A percentile compares a stretch with the other conserved stretches of the same genome.
Conservation (phyloP, 2,329 filamentous ascomycete species). For the Cercospora zeina region DNA sequence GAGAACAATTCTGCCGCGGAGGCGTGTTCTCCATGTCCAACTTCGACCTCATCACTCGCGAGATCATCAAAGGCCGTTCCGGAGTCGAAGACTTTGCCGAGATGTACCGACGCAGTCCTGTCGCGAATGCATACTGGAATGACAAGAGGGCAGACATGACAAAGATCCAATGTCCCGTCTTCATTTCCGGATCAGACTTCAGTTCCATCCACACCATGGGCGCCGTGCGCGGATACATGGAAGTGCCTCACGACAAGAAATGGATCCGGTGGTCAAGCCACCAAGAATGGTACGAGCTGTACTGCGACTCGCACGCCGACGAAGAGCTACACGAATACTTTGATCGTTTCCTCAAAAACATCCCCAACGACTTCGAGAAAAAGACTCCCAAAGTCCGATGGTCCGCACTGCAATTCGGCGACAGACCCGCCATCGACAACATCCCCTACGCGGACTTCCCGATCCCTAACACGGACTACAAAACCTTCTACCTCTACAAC, state of each 20-base stretch:
- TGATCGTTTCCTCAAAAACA: slow-evolving; percentile 49
- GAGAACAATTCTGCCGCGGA: slow-evolving; percentile 50
- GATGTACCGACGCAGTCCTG: slow-evolving; percentile 27
- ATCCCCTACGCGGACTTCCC: slow-evolving; percentile 37
- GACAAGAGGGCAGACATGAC: slow-evolving; percentile 33
- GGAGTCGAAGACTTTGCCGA: slow-evolving; percentile 31
- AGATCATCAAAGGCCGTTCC: slow-evolving; percentile 29
- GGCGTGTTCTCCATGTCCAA: slow-evolving; percentile 45
- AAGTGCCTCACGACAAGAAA: slow-evolving; percentile 45
- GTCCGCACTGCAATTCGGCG: slow-evolving; percentile 43
- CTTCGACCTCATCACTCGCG: slow-evolving; percentile 39
- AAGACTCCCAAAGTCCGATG: slow-evolving; percentile 50
- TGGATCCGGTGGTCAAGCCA: slow-evolving; percentile 47
- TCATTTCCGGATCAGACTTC: slow-evolving; percentile 31
- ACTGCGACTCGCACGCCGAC: slow-evolving; percentile 38
- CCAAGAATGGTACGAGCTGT: slow-evolving; percentile 53
- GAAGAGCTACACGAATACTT: slow-evolving; percentile 50
- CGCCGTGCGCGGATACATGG: slow-evolving; percentile 41
- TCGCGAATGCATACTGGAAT: slow-evolving; percentile 33
- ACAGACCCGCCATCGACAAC: slow-evolving; percentile 38
- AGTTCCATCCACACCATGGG: slow-evolving; percentile 32
- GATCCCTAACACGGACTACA: slow-evolving; percentile 26
- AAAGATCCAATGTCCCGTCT: slow-evolving; percentile 33
- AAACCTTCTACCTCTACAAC: slow-evolving; percentile 22
- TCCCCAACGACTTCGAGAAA: slow-evolving; percentile 52